Conservation (phyloP, 2,329 filamentous ascomycete species). For the Mycosphaerelloides madeirae region DNA sequence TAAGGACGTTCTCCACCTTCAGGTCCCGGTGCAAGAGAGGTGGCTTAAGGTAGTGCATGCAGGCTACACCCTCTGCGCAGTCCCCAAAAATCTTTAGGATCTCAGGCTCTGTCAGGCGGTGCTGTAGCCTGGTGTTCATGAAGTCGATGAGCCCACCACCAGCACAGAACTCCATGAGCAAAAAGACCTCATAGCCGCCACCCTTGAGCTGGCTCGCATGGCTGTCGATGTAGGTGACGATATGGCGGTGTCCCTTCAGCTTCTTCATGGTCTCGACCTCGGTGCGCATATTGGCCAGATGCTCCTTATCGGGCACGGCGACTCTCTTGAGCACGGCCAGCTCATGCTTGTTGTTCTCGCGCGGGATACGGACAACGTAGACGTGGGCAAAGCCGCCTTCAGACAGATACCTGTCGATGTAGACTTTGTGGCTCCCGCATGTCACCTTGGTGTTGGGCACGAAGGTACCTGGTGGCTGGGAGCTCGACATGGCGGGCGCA, state of each 20-base stretch:
- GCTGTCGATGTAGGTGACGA: conserved; percentile 97
- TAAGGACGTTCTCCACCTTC: conserved; percentile 97
- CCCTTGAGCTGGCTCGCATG: conserved; percentile 91
- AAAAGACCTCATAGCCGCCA: conserved; percentile 93
- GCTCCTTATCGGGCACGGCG: conserved; percentile 91
- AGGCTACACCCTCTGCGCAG: conserved; percentile 91
- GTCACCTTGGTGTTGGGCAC: conserved; percentile 92
- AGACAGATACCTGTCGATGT: conserved; percentile 95
- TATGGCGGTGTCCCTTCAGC: conserved; percentile 90
- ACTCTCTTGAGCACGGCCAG: conserved; percentile 88
- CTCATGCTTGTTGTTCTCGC: conserved; percentile 71
- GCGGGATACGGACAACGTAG: conserved; percentile 84
- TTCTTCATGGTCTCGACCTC: conserved; percentile 99
- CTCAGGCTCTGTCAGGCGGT: conserved; percentile 93
- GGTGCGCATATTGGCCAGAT: conserved; percentile 90
- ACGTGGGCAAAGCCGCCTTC: conserved; percentile 98
- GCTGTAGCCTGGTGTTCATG: conserved; percentile 97
- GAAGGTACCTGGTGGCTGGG: conserved; percentile 66
- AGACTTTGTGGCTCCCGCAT: conserved; percentile 83
- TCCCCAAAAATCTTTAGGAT: conserved; percentile 96
- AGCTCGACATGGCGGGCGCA: conserved; percentile 3
- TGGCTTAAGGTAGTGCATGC: conserved; percentile 98
- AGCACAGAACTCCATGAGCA: conserved; percentile 96
- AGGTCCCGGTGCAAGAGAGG: conserved; percentile 87
- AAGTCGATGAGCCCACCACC: conserved; percentile 97